A percentile compares a stretch with the other conserved stretches of the same genome.
These are phyloP conservation scores for Wickerhamiella siamensis DNA, from an alignment of 805 yeast species.

Conservation along the genomic window DNA sequence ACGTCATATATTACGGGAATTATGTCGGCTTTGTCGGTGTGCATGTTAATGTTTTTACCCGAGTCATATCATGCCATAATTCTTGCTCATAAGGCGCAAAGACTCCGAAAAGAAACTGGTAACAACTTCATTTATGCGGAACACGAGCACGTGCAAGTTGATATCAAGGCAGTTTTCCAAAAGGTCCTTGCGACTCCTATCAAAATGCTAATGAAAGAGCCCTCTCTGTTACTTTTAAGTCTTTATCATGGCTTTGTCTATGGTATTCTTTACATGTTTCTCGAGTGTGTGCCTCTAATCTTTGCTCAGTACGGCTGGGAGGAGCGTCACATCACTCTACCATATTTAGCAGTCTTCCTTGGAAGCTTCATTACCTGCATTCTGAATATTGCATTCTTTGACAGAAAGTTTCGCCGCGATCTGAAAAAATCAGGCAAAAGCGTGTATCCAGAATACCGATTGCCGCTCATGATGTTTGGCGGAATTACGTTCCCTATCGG, in stretches of 20 bases:
- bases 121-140: conserved; percentile 39
- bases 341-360: conserved; percentile 59
- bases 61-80: conserved; percentile 25
- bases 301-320: conserved; percentile 42
- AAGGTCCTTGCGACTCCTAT: conserved; percentile 21
- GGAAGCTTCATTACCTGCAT: conserved; percentile 50
- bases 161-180: conserved; percentile 28
- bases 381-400: conserved; percentile 36
- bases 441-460: conserved; percentile 65
- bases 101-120: conserved; percentile 32
- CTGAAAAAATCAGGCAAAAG: conserved; percentile 39
- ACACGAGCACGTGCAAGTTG: conserved; percentile 30
- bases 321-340: conserved; percentile 54
- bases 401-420: conserved; percentile 34
- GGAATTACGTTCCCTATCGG: conserved; percentile 62
- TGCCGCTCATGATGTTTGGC: conserved; percentile 64
- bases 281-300: conserved; percentile 26
- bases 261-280: conserved; percentile 27
- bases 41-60: conserved; percentile 26
- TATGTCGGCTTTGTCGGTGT: conserved; percentile 21
- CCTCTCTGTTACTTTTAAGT: conserved; percentile 25
- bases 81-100: conserved; percentile 31
- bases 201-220: conserved; percentile 25
- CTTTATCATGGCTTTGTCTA: conserved; percentile 28
- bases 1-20: conserved; percentile 37